These are phyloP conservation scores for Coemansia sp. DNA, from an alignment of 192 early-diverging fungal species.

Conservation along the genomic window DNA sequence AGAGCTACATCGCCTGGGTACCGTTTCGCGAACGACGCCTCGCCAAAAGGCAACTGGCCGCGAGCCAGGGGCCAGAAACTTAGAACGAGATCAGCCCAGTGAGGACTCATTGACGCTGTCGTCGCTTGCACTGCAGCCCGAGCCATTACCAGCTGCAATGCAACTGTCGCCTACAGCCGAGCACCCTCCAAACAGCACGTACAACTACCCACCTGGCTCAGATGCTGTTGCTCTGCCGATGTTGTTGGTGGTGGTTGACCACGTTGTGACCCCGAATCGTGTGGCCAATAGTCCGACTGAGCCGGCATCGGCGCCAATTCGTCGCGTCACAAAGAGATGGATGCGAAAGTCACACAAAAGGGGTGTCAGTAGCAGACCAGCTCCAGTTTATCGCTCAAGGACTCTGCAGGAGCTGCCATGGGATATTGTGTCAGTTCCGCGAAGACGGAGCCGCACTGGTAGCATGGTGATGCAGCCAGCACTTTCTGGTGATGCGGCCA, in stretches of 20 bases:
- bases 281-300: not conserved
- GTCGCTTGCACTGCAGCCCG: not conserved
- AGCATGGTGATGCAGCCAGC: slow-evolving; percentile 6
- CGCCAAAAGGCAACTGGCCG: not conserved
- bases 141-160: not conserved
- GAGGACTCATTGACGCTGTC: slow-evolving; percentile 8
- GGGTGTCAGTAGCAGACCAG: not conserved
- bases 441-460: slow-evolving; percentile 6
- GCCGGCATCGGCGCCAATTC: not conserved
- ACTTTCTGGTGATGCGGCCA: slow-evolving; percentile 6
- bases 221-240: not conserved
- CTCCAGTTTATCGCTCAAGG: slow-evolving; percentile 13
- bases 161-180: not conserved
- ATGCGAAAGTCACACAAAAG: slow-evolving; percentile 1
- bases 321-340: slow-evolving; percentile 8
- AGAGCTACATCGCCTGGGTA: slow-evolving; percentile 21
- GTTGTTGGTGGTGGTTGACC: slow-evolving; percentile 6
- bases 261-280: not conserved
- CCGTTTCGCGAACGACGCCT: slow-evolving; percentile 2
- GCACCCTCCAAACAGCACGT: not conserved
- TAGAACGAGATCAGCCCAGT: not conserved
- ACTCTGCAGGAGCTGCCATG: slow-evolving; percentile 28
- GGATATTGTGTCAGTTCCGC: slow-evolving; percentile 30
- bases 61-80: not conserved
- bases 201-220: not conserved